Conservation (phyloP, 176 grass and related monocot species). For the Cenchrus americanus region DNA sequence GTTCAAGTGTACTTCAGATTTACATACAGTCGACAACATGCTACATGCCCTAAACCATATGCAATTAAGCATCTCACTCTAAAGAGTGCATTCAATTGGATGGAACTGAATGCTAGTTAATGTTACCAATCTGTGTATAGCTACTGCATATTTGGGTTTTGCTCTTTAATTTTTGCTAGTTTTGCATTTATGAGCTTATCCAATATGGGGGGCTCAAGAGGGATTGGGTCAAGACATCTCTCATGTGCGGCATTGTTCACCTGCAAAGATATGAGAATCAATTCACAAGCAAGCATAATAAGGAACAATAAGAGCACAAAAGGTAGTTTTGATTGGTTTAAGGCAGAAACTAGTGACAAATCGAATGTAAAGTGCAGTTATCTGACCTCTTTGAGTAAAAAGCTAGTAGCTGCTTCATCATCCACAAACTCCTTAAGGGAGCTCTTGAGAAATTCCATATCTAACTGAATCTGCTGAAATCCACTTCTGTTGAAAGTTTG, state of each 20-base stretch:
- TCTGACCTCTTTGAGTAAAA: constrained; percentile 97
- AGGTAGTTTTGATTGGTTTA: background rate
- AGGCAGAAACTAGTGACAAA: constrained; percentile 1
- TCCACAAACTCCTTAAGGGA: constrained; percentile 91
- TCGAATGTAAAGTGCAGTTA: constrained; percentile 6
- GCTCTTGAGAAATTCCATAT: constrained; percentile 95
- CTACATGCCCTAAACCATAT: constrained; percentile 18
- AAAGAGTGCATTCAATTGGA: constrained; percentile 29
- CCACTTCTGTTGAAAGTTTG: constrained; percentile 98
- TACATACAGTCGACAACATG: constrained; percentile 28
- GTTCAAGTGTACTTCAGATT: constrained; percentile 23
- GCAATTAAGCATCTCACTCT: background rate
- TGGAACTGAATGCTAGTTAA: constrained; percentile 17
- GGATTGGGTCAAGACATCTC: constrained; percentile 94
- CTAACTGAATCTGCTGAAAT: constrained; percentile 99
- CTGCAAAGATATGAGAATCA: constrained; percentile 47
- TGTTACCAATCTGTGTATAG: background rate
- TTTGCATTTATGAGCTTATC: constrained; percentile 94
- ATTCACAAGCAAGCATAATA: constrained; percentile 28
- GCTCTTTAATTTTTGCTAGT: constrained; percentile 75
- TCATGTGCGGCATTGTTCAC: constrained; percentile 94
- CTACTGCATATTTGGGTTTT: constrained; percentile 50
- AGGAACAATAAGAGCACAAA: constrained; percentile 16
- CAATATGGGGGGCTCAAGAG: constrained; percentile 90
- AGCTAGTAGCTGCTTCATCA: constrained; percentile 87